Evolutionary conservation across 768 basidiomycete genomes (phyloP).

Genomic region (Amanita subjunquillea): DNA sequence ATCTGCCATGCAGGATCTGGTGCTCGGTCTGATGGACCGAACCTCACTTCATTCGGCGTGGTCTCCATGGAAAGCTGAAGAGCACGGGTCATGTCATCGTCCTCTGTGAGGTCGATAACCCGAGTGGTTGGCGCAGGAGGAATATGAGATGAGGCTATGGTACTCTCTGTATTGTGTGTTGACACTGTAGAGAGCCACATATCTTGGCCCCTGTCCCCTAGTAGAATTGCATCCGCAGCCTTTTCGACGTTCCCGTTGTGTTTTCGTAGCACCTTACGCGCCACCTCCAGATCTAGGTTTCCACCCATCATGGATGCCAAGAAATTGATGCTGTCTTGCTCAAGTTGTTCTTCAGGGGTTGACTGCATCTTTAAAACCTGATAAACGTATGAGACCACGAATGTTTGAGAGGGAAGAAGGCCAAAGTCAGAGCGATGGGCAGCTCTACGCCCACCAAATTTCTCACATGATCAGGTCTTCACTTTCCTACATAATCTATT

Average conservation of each 20-base stretch:
- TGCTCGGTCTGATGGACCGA: slow-evolving; percentile 51
- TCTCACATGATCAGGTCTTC: no score
- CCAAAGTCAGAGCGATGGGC: neutral
- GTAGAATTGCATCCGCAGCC: slow-evolving; percentile 42
- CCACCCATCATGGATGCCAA: slow-evolving; percentile 24
- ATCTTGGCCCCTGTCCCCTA: slow-evolving; percentile 37
- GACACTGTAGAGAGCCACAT: slow-evolving; percentile 10
- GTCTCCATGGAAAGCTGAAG: slow-evolving; percentile 43
- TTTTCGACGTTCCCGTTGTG: slow-evolving; percentile 48
- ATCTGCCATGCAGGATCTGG: slow-evolving; percentile 62
- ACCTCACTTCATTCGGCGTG: slow-evolving; percentile 27
- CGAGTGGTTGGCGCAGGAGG: slow-evolving; percentile 17
- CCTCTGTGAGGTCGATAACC: slow-evolving; percentile 53
- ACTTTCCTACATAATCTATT: no score
- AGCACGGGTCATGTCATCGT: slow-evolving; percentile 44
- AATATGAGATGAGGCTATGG: slow-evolving; percentile 13
- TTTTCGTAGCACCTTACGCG: slow-evolving; percentile 47
- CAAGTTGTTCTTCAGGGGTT: slow-evolving; percentile 16
- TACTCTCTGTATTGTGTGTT: slow-evolving; percentile 11
- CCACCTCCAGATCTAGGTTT: slow-evolving; percentile 31
- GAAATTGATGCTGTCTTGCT: slow-evolving; percentile 21
- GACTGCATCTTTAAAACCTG: slow-evolving; percentile 13
- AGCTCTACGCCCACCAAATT: no score
- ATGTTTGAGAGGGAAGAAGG: neutral
- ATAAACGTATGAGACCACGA: neutral